phyloP scores from a whole-genome alignment of 768 basidiomycete species.

The Nevesoporus exiguus region DNA sequence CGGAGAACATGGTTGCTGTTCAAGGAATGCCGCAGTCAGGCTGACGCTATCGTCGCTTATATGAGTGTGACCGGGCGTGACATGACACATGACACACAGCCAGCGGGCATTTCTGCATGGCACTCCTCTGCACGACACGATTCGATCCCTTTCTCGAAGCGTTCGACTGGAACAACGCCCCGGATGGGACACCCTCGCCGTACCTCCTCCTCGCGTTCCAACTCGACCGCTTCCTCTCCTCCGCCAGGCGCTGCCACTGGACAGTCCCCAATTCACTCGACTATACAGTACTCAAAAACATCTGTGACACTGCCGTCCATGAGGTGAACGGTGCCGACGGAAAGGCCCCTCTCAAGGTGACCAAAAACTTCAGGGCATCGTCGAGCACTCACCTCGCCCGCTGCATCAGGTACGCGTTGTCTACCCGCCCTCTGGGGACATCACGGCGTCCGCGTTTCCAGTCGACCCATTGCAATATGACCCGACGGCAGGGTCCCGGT shows the following conservation, averaged over 20 bases:
- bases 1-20: conserved; percentile 56
- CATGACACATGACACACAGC: neutral
- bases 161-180: conserved; percentile 56
- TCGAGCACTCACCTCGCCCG: neutral
- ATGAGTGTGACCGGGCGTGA: conserved; percentile 23
- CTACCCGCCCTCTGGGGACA: conserved; percentile 37
- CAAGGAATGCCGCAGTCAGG: conserved; percentile 24
- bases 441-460: conserved; percentile 36
- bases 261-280: conserved; percentile 32
- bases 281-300: conserved; percentile 36
- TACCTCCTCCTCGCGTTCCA: conserved; percentile 65
- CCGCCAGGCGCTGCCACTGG: conserved; percentile 55
- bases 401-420: conserved; percentile 50
- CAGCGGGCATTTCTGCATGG: neutral
- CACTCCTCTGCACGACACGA: conserved; percentile 52
- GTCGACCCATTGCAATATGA: conserved; percentile 34
- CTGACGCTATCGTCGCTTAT: conserved; percentile 12
- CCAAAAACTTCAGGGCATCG: neutral
- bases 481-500: conserved; percentile 38
- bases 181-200: conserved; percentile 46
- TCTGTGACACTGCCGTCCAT: conserved; percentile 47
- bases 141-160: conserved; percentile 51
- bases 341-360: conserved; percentile 25
- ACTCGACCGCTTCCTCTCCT: conserved; percentile 52
- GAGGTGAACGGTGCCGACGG: conserved; percentile 13